Base-by-base conservation (phyloP, 1,284 basidiomycete species). In the Puccinia horiana region DNA sequence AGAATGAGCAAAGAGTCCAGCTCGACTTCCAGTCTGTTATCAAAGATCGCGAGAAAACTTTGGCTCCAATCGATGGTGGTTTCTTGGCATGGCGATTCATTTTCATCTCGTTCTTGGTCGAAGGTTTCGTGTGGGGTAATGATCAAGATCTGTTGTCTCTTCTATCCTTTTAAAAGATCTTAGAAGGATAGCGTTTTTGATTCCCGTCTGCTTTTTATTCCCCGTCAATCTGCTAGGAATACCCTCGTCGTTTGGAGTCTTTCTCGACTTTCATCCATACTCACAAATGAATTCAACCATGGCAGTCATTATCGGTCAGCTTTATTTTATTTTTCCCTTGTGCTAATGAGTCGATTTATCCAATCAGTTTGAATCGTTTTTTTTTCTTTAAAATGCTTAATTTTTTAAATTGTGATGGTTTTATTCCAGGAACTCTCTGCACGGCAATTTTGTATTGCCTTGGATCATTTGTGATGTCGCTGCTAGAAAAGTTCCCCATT, bases 81-180 rank as follows among this genome's bases (percentile, higher is more conserved):
- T 78, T 78, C 35, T 56, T 42, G 26, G 76, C 76, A 2, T 78
- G 76, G 76, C 42, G 61, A 65, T 78, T 78, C 52, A 49, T 78
- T 26, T 47, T 70, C 20, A 54, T 78, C 12, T 47, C 76, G 20
- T 78, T 78, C 20, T 52, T 78, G 49, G 63, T 78, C 20, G 76
- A 78, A 70, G 76, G 76, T 20, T 49, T 40, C 56, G 76, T 78
- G 44, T 78, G 61, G 32, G 76, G 76, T 78, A 49, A n/a, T n/a
- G n/a, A n/a, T n/a, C n/a, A n/a, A n/a, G n/a, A n/a, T n/a, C n/a
- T n/a, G n/a, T n/a, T n/a, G n/a, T n/a, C n/a, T n/a, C n/a, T n/a
- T n/a, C n/a, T n/a, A n/a, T n/a, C n/a, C n/a, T n/a, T n/a, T n/a
- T n/a, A n/a, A n/a, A n/a, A n/a, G n/a, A n/a, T n/a, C n/a, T n/a